Evolutionary conservation across 2,329 filamentous ascomycete species (phyloP).

Genomic region (Aureobasidium musti): DNA sequence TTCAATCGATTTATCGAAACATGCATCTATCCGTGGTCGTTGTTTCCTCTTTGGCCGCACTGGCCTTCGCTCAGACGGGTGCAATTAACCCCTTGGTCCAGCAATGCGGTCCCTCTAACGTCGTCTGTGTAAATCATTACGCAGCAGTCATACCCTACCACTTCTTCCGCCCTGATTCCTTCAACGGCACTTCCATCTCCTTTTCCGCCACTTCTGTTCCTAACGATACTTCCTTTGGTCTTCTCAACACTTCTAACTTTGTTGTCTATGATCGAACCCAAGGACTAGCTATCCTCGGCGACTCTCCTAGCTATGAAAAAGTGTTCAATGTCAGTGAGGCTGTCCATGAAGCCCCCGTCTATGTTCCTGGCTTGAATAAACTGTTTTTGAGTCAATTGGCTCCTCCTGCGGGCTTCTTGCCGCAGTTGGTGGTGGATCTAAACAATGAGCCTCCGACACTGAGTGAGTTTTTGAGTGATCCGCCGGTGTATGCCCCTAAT

Average conservation of each 20-base stretch:
- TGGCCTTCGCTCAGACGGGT: neutral
- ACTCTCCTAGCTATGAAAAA: constrained; percentile 43
- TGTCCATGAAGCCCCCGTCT: constrained; percentile 50
- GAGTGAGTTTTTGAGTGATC: constrained; percentile 45
- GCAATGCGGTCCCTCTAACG: constrained; percentile 31
- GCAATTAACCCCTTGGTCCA: neutral
- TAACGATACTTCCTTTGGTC: neutral
- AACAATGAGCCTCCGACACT: constrained; percentile 48
- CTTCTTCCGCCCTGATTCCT: constrained; percentile 45
- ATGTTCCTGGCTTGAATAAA: constrained; percentile 46
- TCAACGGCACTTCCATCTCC: constrained; percentile 42
- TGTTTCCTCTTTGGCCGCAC: neutral
- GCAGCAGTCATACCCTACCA: constrained; percentile 43
- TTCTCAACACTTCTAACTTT: neutral
- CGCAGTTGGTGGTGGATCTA: constrained; percentile 45
- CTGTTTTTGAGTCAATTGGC: constrained; percentile 44
- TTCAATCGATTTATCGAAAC: neutral
- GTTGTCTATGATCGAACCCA: constrained; percentile 30
- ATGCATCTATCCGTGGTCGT: neutral
- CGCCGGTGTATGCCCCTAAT: constrained; percentile 49
- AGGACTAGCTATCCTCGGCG: constrained; percentile 44
- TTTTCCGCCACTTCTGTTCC: constrained; percentile 41
- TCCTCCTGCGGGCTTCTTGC: constrained; percentile 43
- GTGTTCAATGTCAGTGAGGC: constrained; percentile 43
- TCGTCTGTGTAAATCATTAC: constrained; percentile 47